Evolutionary conservation across 129 eudicot species (phyloP).

Genomic region (Solidago caesia): DNA sequence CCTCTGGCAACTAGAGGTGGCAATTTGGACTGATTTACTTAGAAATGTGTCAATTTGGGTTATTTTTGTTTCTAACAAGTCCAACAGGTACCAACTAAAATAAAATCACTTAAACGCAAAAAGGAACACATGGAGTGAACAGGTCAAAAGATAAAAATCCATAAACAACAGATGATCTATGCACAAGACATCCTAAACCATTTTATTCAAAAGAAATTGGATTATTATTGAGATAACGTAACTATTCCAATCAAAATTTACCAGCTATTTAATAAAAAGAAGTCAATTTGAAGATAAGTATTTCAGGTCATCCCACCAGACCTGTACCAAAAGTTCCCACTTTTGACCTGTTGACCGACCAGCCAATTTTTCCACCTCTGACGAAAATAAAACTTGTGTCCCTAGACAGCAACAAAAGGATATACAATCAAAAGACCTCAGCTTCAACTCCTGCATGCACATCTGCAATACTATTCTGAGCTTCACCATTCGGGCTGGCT

Average conservation of each 20-base stretch:
- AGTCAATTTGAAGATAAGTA: too few relatives aligned
- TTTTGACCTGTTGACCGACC: conserved; percentile 15
- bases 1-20: not conserved
- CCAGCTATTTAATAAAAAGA: too few relatives aligned
- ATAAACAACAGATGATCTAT: not conserved
- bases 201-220: not conserved
- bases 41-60: not conserved
- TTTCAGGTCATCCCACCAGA: too few relatives aligned
- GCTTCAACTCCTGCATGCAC: conserved; percentile 37
- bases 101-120: too few relatives aligned
- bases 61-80: not conserved
- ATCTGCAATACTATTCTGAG: conserved; percentile 38
- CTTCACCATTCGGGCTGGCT: conserved; percentile 37
- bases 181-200: not conserved
- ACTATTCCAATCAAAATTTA: not conserved
- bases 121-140: not conserved
- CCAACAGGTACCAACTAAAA: not conserved
- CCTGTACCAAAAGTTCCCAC: not conserved
- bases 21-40: not conserved
- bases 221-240: not conserved
- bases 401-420: conserved; percentile 10
- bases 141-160: not conserved
- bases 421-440: conserved; percentile 45
- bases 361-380: not conserved
- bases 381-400: not conserved